phyloP scores from a whole-genome alignment of 495 filamentous ascomycete species.

The Tuber umbilicatum region DNA sequence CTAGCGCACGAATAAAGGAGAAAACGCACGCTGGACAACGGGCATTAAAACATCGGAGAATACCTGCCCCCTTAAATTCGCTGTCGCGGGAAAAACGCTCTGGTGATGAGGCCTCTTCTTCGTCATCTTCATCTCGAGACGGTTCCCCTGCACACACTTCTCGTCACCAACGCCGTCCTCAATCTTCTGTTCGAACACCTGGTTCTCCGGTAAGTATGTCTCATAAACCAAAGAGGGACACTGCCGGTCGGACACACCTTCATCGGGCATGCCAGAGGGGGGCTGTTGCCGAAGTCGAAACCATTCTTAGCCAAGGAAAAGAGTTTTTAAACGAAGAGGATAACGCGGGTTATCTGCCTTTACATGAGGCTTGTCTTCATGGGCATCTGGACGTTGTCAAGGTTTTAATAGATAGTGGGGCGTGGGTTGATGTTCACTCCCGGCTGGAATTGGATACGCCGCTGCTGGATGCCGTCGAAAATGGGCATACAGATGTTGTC shows the following conservation, averaged over 20 bases:
- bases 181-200: conserved; percentile 31
- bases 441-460: conserved; percentile 89
- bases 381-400: conserved; percentile 76
- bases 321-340: conserved; percentile 84
- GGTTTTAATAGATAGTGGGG: conserved; percentile 70
- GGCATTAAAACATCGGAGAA: conserved; percentile 28
- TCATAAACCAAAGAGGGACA: conserved; percentile 40
- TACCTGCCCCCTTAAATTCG: conserved; percentile 27
- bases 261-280: conserved; percentile 40
- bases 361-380: conserved; percentile 82
- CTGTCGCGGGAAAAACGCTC: conserved; percentile 6
- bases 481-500: conserved; percentile 85
- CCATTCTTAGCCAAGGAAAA: conserved; percentile 59
- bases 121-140: conserved; percentile 34
- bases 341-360: conserved; percentile 85
- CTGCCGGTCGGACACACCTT: conserved; percentile 39
- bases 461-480: conserved; percentile 90
- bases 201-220: conserved; percentile 40
- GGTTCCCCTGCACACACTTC: conserved; percentile 30
- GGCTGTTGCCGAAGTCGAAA: conserved; percentile 29
- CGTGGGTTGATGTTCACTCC: conserved; percentile 65
- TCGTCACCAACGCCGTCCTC: conserved; percentile 17
- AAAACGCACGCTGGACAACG: conserved; percentile 21
- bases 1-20: conserved; percentile 25
- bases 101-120: conserved; percentile 22